phyloP scores from a whole-genome alignment of 768 basidiomycete genomes.

The Neoboletus brunneissimus region DNA sequence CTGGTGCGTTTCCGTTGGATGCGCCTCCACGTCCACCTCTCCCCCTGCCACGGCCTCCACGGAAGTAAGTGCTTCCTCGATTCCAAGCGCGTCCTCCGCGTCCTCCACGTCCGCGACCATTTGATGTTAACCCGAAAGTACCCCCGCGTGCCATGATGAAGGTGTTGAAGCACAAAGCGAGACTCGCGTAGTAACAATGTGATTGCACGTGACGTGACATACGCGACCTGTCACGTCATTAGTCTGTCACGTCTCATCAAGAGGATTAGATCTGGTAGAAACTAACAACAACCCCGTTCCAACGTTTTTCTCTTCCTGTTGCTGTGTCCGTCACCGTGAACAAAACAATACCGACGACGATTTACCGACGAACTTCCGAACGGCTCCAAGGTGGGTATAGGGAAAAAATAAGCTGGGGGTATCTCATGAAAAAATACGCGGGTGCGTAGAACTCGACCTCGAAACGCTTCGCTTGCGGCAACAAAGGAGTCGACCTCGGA shows the following conservation, averaged over 20 bases:
- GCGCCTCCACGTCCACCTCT: conserved; percentile 35
- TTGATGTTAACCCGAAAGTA: conserved; percentile 55
- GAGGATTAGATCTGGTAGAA: neutral
- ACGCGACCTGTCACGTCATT: conserved; percentile 26
- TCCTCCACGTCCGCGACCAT: conserved; percentile 39
- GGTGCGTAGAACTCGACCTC: conserved; percentile 8
- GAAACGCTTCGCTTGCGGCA: conserved; percentile 1
- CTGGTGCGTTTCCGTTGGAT: conserved; percentile 33
- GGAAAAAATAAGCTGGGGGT: conserved; percentile 21
- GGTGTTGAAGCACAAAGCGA: neutral
- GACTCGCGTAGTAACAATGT: conserved; percentile 4
- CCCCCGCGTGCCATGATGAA: conserved; percentile 43
- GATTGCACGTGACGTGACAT: conserved; percentile 24
- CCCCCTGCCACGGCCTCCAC: conserved; percentile 52
- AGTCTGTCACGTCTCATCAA: no score
- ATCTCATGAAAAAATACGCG: conserved; percentile 23
- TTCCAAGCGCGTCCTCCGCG: conserved; percentile 38
- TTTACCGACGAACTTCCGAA: neutral
- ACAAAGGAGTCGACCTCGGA: conserved; percentile 2
- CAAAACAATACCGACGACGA: neutral
- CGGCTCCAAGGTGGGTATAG: neutral
- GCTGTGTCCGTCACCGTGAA: neutral
- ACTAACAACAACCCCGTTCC: no score
- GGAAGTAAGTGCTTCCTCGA: conserved; percentile 33
- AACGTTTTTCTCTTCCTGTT: no score